Conservation (phyloP, 2,329 filamentous ascomycete species). For the Reticulascus tulasneorum region DNA sequence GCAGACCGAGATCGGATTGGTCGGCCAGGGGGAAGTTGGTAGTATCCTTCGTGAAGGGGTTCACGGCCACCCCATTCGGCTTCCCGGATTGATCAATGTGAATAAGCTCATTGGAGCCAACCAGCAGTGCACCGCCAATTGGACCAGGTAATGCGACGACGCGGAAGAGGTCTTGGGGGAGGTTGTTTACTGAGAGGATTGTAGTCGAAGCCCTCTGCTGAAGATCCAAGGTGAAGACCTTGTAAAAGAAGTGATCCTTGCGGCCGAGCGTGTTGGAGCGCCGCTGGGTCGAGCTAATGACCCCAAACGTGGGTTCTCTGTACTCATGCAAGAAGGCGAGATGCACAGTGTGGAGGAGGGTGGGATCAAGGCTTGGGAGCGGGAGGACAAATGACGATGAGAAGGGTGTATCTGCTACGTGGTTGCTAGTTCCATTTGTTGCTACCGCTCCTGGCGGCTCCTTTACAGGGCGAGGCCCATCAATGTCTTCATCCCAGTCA, state of each 20-base stretch:
- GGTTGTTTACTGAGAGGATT: slow-evolving; percentile 76
- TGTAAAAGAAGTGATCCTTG: slow-evolving; percentile 83
- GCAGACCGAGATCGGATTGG: slow-evolving; percentile 75
- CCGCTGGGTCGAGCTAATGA: slow-evolving; percentile 73
- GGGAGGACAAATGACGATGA: slow-evolving; percentile 89
- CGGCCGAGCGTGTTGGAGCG: slow-evolving; percentile 76
- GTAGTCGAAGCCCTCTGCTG: slow-evolving; percentile 91
- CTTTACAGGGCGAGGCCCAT: slow-evolving; percentile 59
- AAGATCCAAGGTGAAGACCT: slow-evolving; percentile 91
- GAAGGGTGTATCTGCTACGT: slow-evolving; percentile 64
- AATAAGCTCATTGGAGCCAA: slow-evolving; percentile 87
- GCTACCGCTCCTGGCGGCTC: slow-evolving; percentile 24
- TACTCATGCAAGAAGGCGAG: slow-evolving; percentile 95
- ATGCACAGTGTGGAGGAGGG: slow-evolving; percentile 82
- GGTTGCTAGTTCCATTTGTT: slow-evolving; percentile 30
- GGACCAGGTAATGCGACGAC: slow-evolving; percentile 80
- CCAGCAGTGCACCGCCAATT: slow-evolving; percentile 80
- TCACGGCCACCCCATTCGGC: slow-evolving; percentile 86
- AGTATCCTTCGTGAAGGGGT: slow-evolving; percentile 77
- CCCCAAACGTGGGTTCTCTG: slow-evolving; percentile 93
- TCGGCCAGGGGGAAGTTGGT: slow-evolving; percentile 84
- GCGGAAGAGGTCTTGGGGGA: slow-evolving; percentile 83
- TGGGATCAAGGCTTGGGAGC: slow-evolving; percentile 82
- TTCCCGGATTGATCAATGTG: slow-evolving; percentile 96
- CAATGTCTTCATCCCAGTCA: slow-evolving; percentile 81